A percentile compares a stretch with the other conserved stretches of the same genome.
Conservation (phyloP, 192 early-diverging fungal species). For the Entomortierella chlamydospora region DNA sequence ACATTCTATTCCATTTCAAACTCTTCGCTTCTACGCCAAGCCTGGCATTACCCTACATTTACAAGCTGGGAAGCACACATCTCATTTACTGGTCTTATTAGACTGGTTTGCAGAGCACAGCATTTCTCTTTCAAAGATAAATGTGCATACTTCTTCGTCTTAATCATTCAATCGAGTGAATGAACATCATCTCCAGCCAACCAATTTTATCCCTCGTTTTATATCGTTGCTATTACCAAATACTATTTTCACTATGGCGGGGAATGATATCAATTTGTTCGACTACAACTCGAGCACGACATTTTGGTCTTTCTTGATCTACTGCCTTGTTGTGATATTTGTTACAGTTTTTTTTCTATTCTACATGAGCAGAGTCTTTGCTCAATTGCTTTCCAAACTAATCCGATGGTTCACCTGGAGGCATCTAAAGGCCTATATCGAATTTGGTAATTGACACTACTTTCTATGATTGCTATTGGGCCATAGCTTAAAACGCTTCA, state of each 20-base stretch:
- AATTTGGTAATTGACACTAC: constrained; percentile 66
- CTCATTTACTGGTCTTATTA: too few species aligned
- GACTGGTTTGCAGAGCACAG: too few species aligned
- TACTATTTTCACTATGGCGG: constrained; percentile 14
- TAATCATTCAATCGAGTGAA: too few species aligned
- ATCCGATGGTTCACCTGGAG: constrained; percentile 77
- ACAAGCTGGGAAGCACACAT: too few species aligned
- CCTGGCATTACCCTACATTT: too few species aligned
- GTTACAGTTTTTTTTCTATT: constrained; percentile 80
- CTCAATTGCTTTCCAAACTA: constrained; percentile 68
- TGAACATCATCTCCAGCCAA: background rate
- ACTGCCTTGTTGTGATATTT: constrained; percentile 73
- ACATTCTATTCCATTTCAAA: too few species aligned
- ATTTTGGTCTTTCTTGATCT: constrained; percentile 70
- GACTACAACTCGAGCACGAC: constrained; percentile 45
- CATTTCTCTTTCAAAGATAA: background rate
- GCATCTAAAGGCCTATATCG: constrained; percentile 72
- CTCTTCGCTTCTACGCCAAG: too few species aligned
- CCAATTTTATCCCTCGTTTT: background rate
- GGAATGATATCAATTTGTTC: constrained; percentile 38
- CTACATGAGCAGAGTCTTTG: constrained; percentile 75
- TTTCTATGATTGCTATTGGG: too few species aligned
- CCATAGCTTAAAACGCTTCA: too few species aligned
- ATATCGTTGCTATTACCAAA: background rate
- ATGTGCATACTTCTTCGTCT: too few species aligned